Evolutionary conservation across 148 eudicot genomes (phyloP).

Genomic region (Rhododendron griersonianum): DNA sequence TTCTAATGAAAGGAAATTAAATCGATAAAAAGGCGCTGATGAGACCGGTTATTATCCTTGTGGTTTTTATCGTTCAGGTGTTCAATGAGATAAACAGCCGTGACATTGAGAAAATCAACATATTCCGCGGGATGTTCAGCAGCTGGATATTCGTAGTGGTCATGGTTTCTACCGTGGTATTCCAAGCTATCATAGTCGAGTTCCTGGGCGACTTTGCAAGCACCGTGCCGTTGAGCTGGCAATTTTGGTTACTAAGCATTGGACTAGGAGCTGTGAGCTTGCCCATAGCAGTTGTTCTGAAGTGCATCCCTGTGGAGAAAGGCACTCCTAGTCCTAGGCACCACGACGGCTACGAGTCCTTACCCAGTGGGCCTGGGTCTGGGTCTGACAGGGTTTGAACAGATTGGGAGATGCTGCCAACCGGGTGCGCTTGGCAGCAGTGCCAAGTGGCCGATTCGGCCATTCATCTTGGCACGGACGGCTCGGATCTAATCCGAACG

Average conservation of each 20-base stretch:
- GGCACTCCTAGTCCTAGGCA: slow-evolving; percentile 16
- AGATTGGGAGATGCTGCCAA: too few species aligned
- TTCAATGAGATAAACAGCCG: slow-evolving; percentile 97
- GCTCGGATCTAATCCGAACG: too few species aligned
- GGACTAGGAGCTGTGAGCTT: slow-evolving; percentile 61
- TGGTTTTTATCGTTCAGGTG: slow-evolving; percentile 38
- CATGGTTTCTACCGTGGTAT: slow-evolving; percentile 58
- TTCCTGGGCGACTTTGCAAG: slow-evolving; percentile 85
- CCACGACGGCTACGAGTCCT: slow-evolving; percentile 61
- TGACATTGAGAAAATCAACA: slow-evolving; percentile 86
- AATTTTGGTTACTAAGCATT: slow-evolving; percentile 73
- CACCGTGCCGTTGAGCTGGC: slow-evolving; percentile 89
- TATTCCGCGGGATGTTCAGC: slow-evolving; percentile 68
- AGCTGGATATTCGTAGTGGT: slow-evolving; percentile 78
- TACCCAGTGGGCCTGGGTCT: slow-evolving; percentile 60
- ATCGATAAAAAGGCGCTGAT: background rate
- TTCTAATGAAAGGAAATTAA: background rate
- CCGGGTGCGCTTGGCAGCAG: too few species aligned
- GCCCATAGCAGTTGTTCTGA: slow-evolving; percentile 69
- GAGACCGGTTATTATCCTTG: background rate
- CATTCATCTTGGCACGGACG: too few species aligned
- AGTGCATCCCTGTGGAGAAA: slow-evolving; percentile 72
- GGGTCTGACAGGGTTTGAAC: slow-evolving; percentile 51
- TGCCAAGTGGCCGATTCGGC: too few species aligned
- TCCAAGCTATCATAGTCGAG: slow-evolving; percentile 83